These are phyloP conservation scores for Furcasterigmium furcatum DNA, from an alignment of 2,329 filamentous ascomycete species.

Conservation along the genomic window DNA sequence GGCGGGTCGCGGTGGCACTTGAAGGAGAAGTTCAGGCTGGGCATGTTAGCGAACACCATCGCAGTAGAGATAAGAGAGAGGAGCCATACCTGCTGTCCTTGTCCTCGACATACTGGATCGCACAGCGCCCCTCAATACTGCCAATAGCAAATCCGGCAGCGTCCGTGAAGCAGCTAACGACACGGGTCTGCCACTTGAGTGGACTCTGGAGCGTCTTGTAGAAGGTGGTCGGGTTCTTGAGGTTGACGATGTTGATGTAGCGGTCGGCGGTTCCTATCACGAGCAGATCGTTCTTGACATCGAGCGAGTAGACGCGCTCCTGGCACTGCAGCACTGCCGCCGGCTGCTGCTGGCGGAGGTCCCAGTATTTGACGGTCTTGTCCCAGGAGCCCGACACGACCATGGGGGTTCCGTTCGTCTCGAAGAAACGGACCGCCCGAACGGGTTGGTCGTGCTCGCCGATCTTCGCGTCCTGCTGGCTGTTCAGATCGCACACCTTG, in stretches of 20 bases:
- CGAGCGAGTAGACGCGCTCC: constrained; percentile 87
- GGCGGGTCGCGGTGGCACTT: constrained; percentile 92
- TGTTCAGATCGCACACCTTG: constrained; percentile 79
- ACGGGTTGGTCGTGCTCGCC: constrained; percentile 84
- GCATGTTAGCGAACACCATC: constrained; percentile 1
- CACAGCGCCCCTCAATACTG: constrained; percentile 94
- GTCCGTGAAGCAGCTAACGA: constrained; percentile 92
- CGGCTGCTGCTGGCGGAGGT: constrained; percentile 64
- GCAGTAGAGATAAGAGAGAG: background rate
- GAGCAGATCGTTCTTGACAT: constrained; percentile 81
- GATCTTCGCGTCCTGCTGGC: constrained; percentile 66
- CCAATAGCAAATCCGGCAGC: constrained; percentile 90
- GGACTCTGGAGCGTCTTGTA: constrained; percentile 97
- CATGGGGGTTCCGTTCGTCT: constrained; percentile 69
- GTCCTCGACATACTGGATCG: constrained; percentile 97
- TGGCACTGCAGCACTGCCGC: constrained; percentile 65
- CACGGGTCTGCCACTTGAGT: constrained; percentile 95
- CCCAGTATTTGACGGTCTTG: constrained; percentile 89
- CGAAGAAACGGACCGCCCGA: constrained; percentile 73
- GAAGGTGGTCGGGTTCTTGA: constrained; percentile 82
- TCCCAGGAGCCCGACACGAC: constrained; percentile 92
- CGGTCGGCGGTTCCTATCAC: constrained; percentile 92
- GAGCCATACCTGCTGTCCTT: constrained; percentile 70
- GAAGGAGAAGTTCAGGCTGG: constrained; percentile 92
- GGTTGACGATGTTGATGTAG: constrained; percentile 93